Conservation (phyloP, 2,329 filamentous ascomycete genomes). For the Aspergillus sp. region DNA sequence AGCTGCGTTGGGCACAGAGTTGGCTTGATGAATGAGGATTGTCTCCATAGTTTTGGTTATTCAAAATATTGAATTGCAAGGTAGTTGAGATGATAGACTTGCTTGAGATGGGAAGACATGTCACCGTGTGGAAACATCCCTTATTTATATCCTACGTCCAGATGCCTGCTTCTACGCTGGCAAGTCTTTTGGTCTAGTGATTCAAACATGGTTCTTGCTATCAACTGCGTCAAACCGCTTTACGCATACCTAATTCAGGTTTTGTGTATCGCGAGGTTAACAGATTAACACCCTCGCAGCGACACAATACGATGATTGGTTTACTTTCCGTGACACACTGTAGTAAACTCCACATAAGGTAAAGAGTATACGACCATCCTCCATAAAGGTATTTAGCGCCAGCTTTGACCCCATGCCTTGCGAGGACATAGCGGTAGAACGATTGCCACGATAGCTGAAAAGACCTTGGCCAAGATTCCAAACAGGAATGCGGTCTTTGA, state of each 20-base stretch:
- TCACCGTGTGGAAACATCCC: not conserved
- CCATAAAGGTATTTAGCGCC: not conserved
- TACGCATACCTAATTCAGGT: not conserved
- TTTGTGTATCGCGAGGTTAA: not conserved
- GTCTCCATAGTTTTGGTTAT: not conserved
- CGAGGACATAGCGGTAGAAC: not conserved
- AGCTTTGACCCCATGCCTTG: not conserved
- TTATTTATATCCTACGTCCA: not conserved
- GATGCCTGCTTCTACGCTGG: not conserved
- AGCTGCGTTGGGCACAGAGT: not conserved
- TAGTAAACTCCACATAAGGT: not conserved
- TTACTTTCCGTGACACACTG: not conserved
- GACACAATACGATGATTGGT: not conserved
- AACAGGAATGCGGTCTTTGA: not conserved
- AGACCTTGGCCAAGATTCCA: not conserved
- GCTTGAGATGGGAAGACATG: not conserved
- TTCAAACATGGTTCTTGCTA: not conserved
- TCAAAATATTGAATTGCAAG: not conserved
- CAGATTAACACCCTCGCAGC: not conserved
- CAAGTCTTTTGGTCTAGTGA: not conserved
- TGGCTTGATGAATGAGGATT: not conserved
- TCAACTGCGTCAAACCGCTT: not conserved
- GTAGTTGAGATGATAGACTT: not conserved
- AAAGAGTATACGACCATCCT: not conserved
- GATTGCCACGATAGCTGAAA: not conserved